Evolutionary conservation across 108 stramenopile genomes (phyloP), one percentile per base, ranked within the genome.

Genomic region (Cyclotella atomus): DNA sequence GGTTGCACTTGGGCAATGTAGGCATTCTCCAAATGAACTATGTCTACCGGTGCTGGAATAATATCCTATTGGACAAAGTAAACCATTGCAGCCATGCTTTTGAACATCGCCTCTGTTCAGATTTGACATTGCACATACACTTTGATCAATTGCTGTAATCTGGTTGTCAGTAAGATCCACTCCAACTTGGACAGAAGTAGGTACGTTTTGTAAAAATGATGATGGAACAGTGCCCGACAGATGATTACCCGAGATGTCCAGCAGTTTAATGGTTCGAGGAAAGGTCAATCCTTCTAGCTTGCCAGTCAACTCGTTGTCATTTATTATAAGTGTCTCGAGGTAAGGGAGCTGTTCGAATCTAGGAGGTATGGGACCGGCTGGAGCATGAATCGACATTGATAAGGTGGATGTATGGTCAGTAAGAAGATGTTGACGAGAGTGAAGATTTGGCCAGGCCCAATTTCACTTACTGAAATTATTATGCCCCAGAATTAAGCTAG

Each of bases 31-130:
- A 16, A 70, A 12, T 1, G 66, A 70, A n/a, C 68, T 71, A 35
- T 76, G 61, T 35, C 70, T 60, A 30, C 75, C 75, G 49, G 29
- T 23, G 20, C 57, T 71, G 14, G 69, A 60, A 38, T 62, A 70
- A 35, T 76, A 21, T 24, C 83, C 35, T 82, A 35, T 62, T 75
- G 67, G 53, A 71, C 73, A 65, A 82, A 68, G 59, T 62, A 65
- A 30, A 79, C 72, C 50, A 67, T 46, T 21, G 77, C 53, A 56
- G 75, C 85, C 45, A 71, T 53, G 63, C 49, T 44, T 44, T 77
- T 83, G 71, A 79, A 72, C 45, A 79, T 73, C 73, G 82, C 85
- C 70, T 69, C 80, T 53, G 74, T 89, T 89, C 82, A 76, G 87
- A 16, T 71, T 43, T 5, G 68, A n/a, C n/a, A n/a, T 59, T 9